phyloP scores from a whole-genome alignment of 2,329 filamentous ascomycete genomes.

The Sarocladium kiliense region DNA sequence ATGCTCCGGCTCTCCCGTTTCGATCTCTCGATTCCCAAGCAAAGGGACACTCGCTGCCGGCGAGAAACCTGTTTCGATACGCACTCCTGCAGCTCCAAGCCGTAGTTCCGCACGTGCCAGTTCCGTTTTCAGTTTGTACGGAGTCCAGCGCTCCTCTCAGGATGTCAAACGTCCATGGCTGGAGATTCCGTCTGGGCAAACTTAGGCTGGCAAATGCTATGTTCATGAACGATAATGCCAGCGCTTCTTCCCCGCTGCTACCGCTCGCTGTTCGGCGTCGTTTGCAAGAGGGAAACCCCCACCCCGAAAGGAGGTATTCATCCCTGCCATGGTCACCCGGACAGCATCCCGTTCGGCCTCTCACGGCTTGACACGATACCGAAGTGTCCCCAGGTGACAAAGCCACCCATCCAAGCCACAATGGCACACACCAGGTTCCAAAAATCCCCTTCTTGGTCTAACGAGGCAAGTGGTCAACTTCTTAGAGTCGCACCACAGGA shows the following conservation, averaged over 20 bases:
- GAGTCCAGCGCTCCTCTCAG: neutral
- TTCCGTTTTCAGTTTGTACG: neutral
- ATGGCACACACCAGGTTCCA: neutral
- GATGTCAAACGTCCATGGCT: neutral
- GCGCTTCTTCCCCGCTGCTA: too few relatives aligned
- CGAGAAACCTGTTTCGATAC: neutral
- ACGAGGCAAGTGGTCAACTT: neutral
- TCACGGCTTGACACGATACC: slow-evolving; percentile 28
- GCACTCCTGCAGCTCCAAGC: neutral
- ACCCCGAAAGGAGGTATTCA: neutral
- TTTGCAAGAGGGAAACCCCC: neutral
- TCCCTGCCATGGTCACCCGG: neutral
- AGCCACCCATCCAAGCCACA: slow-evolving; percentile 2
- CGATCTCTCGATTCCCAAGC: neutral
- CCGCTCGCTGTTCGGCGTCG: neutral
- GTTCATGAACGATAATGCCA: too few relatives aligned
- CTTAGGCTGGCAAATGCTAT: neutral
- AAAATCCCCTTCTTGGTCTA: neutral
- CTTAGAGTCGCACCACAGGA: neutral
- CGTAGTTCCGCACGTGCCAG: neutral
- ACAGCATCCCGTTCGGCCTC: slow-evolving; percentile 19
- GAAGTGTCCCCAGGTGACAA: slow-evolving; percentile 10
- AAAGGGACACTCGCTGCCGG: neutral
- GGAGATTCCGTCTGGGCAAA: neutral
- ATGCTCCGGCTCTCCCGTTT: slow-evolving; percentile 2